Evolutionary conservation across 768 basidiomycete genomes (phyloP).

Genomic region (Termitomyces bulborhizus): DNA sequence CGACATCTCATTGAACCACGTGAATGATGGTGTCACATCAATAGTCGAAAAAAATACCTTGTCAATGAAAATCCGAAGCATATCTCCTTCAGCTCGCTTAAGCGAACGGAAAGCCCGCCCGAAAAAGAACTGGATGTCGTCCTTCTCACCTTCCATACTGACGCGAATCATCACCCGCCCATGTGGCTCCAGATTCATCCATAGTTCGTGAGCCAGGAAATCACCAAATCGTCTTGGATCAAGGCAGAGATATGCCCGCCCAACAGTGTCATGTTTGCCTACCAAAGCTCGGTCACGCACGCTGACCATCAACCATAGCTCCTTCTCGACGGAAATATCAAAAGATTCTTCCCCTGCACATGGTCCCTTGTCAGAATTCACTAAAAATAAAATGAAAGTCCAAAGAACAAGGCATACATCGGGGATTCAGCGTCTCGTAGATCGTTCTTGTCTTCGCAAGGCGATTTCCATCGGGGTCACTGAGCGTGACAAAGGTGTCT

Average conservation of each 20-base stretch:
- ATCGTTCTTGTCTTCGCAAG: constrained; percentile 94
- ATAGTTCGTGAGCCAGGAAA: constrained; percentile 84
- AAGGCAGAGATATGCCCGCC: constrained; percentile 86
- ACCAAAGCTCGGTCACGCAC: constrained; percentile 85
- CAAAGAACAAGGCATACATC: constrained; percentile 53
- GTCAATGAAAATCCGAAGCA: constrained; percentile 95
- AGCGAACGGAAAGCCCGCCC: constrained; percentile 91
- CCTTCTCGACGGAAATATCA: constrained; percentile 87
- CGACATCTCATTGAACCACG: constrained; percentile 60
- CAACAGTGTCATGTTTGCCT: constrained; percentile 90
- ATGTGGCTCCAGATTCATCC: constrained; percentile 84
- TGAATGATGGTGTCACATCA: background rate
- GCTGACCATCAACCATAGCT: constrained; percentile 97
- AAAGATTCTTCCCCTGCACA: constrained; percentile 91
- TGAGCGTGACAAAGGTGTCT: constrained; percentile 92
- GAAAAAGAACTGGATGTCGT: constrained; percentile 96
- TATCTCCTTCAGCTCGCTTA: constrained; percentile 90
- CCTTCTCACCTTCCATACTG: constrained; percentile 99
- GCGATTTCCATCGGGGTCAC: constrained; percentile 85
- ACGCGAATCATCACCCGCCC: constrained; percentile 84
- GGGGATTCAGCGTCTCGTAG: constrained; percentile 84
- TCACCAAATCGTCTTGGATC: constrained; percentile 87
- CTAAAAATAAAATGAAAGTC: background rate
- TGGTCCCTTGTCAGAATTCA: constrained; percentile 5
- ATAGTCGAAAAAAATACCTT: constrained; percentile 51